Evolutionary conservation across 2,329 filamentous ascomycete genomes (phyloP), one percentile per base, ranked within the genome.

Genomic region (Colletotrichum chrysophilum): DNA sequence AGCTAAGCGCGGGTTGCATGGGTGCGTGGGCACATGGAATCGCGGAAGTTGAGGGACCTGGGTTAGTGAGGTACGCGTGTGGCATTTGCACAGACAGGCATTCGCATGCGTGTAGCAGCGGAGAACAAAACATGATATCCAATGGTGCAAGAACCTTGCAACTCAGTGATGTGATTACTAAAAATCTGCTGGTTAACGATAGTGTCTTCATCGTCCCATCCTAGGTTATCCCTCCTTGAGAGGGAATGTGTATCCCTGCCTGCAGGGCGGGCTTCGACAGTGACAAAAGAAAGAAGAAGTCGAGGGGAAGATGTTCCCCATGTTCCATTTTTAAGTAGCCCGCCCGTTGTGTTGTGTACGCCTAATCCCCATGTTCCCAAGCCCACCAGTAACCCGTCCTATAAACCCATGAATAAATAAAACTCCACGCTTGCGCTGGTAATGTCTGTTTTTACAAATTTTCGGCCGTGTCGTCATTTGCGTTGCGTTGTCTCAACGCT

Each of bases 1-100:
- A 95, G 93, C 83, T 95, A 86, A 87, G 79, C 36, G 36, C 13
- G 13, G 34, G 10, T 32, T 12, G 64, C 28, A n/a, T 16, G 43
- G 13, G 9, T 64, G 56, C 28, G n/a, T 60, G 56, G 26, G 3
- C 18, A 14, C 62, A 21, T 18, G 14, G 13, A 28, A n/a, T 1
- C 38, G 38, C 7, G 9, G 38, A n/a, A 12, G 43, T 48, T 48
- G 10, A 52, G 10, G n/a, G 18, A 6, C 4, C 6, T 21, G n/a
- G 10, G 10, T 52, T 21, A 1, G 10, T 52, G 1, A n/a, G 18
- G 18, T 52, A 21, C n/a, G 43, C 43, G 43, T 7, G 43, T 52
- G 6, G 10, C 18, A 7, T 52, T 52, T 21, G 10, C 5, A 14
- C 18, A 43, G 16, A 10, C 18, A 32, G 9, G 18, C 30, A 21